These are phyloP conservation scores for Cryphonectria naterciae DNA, from an alignment of 2,329 filamentous ascomycete genomes.

Conservation along the genomic window DNA sequence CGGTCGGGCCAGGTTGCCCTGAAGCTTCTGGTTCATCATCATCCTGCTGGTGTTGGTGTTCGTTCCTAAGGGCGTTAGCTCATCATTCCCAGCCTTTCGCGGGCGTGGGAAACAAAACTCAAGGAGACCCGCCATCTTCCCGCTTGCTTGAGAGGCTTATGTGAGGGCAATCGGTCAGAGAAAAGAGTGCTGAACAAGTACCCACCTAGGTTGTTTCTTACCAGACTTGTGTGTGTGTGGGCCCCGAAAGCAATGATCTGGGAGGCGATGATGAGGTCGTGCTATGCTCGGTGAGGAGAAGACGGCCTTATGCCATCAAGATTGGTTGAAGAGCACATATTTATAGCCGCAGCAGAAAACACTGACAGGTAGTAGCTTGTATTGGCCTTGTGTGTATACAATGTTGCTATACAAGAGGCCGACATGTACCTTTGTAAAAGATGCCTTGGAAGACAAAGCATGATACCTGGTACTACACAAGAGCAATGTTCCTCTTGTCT, in stretches of 20 bases:
- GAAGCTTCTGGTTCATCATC: neutral
- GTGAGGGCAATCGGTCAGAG: too few species aligned
- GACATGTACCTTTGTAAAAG: neutral
- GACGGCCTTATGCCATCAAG: neutral
- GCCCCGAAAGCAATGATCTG: neutral
- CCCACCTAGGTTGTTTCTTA: neutral
- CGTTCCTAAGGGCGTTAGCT: neutral
- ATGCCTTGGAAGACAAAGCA: neutral
- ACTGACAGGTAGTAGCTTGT: neutral
- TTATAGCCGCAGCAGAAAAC: neutral
- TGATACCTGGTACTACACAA: neutral
- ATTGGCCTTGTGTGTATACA: neutral
- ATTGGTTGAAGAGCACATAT: neutral
- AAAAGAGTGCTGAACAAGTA: neutral
- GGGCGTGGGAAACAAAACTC: constrained; percentile 8
- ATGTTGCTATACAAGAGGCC: neutral
- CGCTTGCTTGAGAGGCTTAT: neutral
- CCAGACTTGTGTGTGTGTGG: neutral
- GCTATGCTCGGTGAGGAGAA: neutral
- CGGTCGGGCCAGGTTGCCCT: neutral
- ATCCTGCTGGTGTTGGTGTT: neutral
- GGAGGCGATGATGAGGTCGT: neutral
- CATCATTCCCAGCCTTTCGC: neutral
- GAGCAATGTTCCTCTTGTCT: neutral
- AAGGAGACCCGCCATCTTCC: neutral